These are phyloP conservation scores for Candida tunisiensis DNA, from an alignment of 1,139 yeast genomes.

Conservation along the genomic window DNA sequence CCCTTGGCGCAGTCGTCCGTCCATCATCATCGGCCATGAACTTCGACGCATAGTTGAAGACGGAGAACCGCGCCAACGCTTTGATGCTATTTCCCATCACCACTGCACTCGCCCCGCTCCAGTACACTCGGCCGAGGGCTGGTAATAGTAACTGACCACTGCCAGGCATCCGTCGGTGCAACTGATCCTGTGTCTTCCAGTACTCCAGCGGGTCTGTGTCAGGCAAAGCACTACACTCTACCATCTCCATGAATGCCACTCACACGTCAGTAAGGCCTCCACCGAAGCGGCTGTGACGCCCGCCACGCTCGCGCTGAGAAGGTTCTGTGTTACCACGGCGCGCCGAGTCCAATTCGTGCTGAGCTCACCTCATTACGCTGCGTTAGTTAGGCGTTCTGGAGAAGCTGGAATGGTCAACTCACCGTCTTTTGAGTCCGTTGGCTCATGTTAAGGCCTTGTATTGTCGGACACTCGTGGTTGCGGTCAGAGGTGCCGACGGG, in stretches of 20 bases:
- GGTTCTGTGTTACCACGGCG: constrained; percentile 12
- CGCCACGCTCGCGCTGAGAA: constrained; percentile 46
- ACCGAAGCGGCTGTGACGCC: constrained; percentile 64
- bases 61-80: constrained; percentile 53
- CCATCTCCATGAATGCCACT: constrained; percentile 3
- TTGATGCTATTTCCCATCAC: constrained; percentile 64
- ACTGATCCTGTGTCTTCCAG: constrained; percentile 56
- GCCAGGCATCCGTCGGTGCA: constrained; percentile 30
- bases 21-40: constrained; percentile 38
- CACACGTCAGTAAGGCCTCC: constrained; percentile 48
- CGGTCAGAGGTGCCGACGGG: too few relatives aligned
- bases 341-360: too few relatives aligned
- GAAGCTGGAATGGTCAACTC: too few relatives aligned
- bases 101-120: constrained; percentile 64
- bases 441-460: too few relatives aligned
- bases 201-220: constrained; percentile 63
- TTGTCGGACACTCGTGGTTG: too few relatives aligned
- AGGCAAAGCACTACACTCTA: neutral
- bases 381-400: too few relatives aligned
- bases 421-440: too few relatives aligned
- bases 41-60: constrained; percentile 62
- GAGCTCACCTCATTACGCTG: too few relatives aligned
- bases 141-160: constrained; percentile 22
- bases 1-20: constrained; percentile 19
- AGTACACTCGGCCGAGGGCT: constrained; percentile 31